phyloP scores from a whole-genome alignment of 83 land plant species.

The Diphasiastrum complanatum region DNA sequence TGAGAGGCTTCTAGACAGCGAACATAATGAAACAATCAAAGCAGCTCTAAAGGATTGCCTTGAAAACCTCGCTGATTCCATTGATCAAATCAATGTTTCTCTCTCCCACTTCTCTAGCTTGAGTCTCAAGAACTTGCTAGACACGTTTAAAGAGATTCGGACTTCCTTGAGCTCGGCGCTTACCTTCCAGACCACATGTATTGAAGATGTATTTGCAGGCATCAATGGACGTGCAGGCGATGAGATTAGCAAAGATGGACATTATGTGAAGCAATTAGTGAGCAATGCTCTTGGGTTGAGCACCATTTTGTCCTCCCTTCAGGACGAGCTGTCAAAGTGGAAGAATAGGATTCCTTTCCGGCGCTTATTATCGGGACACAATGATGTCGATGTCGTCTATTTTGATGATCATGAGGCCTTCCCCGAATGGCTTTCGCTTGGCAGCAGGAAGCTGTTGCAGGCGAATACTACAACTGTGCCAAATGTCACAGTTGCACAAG shows the following conservation, averaged over 20 bases:
- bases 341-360: neutral
- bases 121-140: too few relatives aligned
- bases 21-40: too few relatives aligned
- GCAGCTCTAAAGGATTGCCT: too few relatives aligned
- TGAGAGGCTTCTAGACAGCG: too few relatives aligned
- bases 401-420: neutral
- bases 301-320: neutral
- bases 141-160: too few relatives aligned
- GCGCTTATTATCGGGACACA: neutral
- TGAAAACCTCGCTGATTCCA: too few relatives aligned
- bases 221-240: neutral
- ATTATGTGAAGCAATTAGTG: neutral
- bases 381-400: neutral
- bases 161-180: constrained; percentile 3
- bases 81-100: too few relatives aligned
- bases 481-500: constrained; percentile 45
- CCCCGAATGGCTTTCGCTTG: constrained; percentile 1
- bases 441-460: neutral
- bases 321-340: neutral
- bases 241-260: neutral
- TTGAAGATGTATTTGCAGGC: neutral
- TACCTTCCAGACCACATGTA: neutral
- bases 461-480: neutral
- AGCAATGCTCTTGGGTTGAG: neutral
- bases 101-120: too few relatives aligned